A percentile compares a stretch with the other conserved stretches of the same genome.
These are phyloP conservation scores for Prunus davidiana DNA, from an alignment of 306 rosid species.

Conservation along the genomic window DNA sequence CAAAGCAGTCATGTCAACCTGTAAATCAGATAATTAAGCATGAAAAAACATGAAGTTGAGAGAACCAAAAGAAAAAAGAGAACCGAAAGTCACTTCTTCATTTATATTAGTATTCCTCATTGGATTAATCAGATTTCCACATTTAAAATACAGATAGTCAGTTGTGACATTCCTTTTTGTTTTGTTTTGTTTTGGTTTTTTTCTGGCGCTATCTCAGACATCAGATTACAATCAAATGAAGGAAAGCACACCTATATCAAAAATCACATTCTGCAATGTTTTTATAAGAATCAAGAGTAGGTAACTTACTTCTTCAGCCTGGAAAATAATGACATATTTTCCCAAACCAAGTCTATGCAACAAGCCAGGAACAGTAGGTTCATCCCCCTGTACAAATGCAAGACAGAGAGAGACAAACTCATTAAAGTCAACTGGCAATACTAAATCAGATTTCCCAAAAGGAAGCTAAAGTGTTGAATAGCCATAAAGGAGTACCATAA, in stretches of 20 bases:
- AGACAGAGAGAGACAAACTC: not conserved
- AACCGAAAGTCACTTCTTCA: not conserved
- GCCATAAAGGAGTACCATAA: conserved; percentile 29
- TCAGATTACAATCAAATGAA: conserved; percentile 1
- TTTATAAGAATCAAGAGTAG: not conserved
- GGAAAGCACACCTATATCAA: not conserved
- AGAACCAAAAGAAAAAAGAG: not conserved
- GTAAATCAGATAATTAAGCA: conserved; percentile 7
- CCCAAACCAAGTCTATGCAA: conserved; percentile 58
- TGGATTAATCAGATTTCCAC: not conserved
- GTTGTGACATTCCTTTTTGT: not conserved
- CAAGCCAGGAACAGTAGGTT: conserved; percentile 46
- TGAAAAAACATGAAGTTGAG: not conserved
- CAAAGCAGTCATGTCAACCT: conserved; percentile 67
- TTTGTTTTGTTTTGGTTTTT: not conserved
- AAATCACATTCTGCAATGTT: not conserved
- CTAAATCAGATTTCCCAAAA: not conserved
- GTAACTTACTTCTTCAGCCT: conserved; percentile 62
- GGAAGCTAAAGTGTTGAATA: not conserved
- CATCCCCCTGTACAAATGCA: conserved; percentile 34
- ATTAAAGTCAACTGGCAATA: not conserved
- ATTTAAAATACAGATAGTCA: not conserved
- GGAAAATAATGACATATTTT: conserved; percentile 50
- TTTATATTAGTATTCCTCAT: not conserved
- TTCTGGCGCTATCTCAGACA: no score